These are phyloP conservation scores for Monilinia vaccinii-corymbosi DNA, from an alignment of 2,329 filamentous ascomycete species.

Conservation along the genomic window DNA sequence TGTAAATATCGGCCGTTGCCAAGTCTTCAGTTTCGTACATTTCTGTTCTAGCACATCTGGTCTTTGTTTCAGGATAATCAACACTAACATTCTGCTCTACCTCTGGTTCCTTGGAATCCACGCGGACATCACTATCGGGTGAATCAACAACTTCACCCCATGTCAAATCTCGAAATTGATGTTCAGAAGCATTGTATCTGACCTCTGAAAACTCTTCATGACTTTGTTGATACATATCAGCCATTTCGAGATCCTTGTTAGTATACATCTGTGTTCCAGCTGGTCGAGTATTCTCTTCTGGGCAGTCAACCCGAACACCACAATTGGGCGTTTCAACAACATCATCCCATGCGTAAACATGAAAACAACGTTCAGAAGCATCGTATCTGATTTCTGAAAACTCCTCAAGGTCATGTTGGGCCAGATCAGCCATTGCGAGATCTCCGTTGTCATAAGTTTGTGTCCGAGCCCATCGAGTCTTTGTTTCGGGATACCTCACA, in stretches of 20 bases:
- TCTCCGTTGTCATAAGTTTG: neutral
- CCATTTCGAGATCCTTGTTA: neutral
- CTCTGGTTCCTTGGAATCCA: neutral
- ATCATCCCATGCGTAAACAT: neutral
- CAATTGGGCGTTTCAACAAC: neutral
- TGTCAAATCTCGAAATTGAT: neutral
- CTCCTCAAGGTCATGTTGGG: neutral
- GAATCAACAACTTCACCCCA: neutral
- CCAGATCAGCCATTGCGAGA: neutral
- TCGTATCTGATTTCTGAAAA: conserved; percentile 2
- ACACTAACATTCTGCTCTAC: neutral
- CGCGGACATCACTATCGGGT: neutral
- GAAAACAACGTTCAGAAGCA: neutral
- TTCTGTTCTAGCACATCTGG: conserved; percentile 4
- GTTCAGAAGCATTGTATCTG: neutral
- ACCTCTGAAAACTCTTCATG: neutral
- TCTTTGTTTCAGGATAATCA: conserved; percentile 5
- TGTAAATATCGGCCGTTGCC: neutral
- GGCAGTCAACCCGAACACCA: neutral
- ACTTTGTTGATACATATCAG: neutral
- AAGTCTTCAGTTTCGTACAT: neutral
- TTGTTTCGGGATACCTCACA: conserved; percentile 9
- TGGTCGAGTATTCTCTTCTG: conserved; percentile 8
- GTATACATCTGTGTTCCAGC: conserved; percentile 1
- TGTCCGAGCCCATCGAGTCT: conserved; percentile 8